Base-by-base conservation (phyloP, 768 basidiomycete genomes). In the Leccinum olivaceopallidum region DNA sequence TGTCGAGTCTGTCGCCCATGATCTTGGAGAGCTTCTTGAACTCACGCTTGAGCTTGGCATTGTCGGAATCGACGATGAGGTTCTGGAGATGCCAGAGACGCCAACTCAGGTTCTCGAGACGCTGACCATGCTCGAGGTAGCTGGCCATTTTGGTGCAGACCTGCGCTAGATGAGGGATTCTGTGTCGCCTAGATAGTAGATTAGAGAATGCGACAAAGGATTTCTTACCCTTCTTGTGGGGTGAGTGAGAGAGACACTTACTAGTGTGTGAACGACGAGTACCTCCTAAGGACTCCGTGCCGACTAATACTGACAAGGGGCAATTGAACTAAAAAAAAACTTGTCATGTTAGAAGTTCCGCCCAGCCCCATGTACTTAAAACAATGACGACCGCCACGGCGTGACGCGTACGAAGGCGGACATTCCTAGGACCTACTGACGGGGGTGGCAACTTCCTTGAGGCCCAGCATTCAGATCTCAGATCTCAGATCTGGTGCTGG, bases 131-230 rank as follows among this genome's bases (percentile, higher is more conserved):
- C 78, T 94, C 92, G 72, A 94, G 90, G 79, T 85, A 93, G 74
- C 89, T 85, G 56, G 91, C 92, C 63, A 94, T 92, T 80, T 93
- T 93, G 22, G 92, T 92, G 78, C 92, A 93, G 73, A 92, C 90
- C 90, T 91, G 13, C 30, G 20, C 1, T 58, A 12, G 4, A 59
- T 67, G 57, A 62, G 56, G 60, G 90, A 83, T 73, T 94, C 92
- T 56, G 84, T 80, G 78, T 94, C 92, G 78, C 83, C 78, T 9
- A 9, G 30, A 30, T 30, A 30, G 30, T 77, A 94, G 84, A 78
- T 93, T 92, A 75, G 89, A 90, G 79, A 94, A 94, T 62, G 92
- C 91, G 75, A 94, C 90, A 75, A 94, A 94, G 73, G 92, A 94
- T 81, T 94, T 94, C 85, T 94, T 94, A 77, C 92, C 92, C 92